A percentile compares a stretch with the other conserved stretches of the same genome.
Conservation (phyloP, 768 basidiomycete species). For the Glaciozyma martinii region DNA sequence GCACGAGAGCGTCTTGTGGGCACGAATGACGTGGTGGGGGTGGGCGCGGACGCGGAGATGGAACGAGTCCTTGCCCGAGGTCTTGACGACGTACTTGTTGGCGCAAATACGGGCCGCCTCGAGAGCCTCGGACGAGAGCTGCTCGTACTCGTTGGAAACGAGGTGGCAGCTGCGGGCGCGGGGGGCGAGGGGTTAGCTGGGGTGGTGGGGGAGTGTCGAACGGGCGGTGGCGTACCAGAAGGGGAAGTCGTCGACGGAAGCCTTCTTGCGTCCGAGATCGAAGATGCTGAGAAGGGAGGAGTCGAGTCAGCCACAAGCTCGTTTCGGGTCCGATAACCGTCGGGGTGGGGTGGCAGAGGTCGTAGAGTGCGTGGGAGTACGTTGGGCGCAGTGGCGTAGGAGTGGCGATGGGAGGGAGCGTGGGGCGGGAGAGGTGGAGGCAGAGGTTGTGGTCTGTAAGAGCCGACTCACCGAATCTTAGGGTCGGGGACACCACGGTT, state of each 20-base stretch:
- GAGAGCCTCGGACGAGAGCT: slow-evolving; percentile 86
- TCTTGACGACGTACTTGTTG: slow-evolving; percentile 99
- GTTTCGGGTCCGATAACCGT: neutral
- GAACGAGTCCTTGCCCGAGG: slow-evolving; percentile 94
- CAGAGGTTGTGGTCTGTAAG: no score
- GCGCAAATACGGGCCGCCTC: slow-evolving; percentile 98
- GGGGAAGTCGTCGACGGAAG: slow-evolving; percentile 86
- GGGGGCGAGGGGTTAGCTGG: neutral
- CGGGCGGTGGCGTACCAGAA: slow-evolving; percentile 1
- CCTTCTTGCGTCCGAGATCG: slow-evolving; percentile 83
- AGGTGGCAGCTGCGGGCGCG: slow-evolving; percentile 54
- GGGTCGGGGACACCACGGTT: slow-evolving; percentile 95
- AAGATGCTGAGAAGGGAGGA: slow-evolving; percentile 51
- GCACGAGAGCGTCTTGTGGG: slow-evolving; percentile 99
- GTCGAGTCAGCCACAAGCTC: neutral
- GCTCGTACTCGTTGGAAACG: slow-evolving; percentile 97
- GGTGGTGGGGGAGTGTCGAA: neutral
- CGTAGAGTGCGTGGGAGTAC: no score
- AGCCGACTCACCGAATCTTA: slow-evolving; percentile 62
- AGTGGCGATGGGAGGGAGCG: neutral
- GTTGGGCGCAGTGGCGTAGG: no score
- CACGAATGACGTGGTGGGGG: slow-evolving; percentile 96
- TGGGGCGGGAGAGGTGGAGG: no score
- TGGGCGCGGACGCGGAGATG: slow-evolving; percentile 93
- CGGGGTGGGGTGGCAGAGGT: slow-evolving; percentile 58